Base-by-base conservation (phyloP, 768 basidiomycete species). In the Russula olivacea region DNA sequence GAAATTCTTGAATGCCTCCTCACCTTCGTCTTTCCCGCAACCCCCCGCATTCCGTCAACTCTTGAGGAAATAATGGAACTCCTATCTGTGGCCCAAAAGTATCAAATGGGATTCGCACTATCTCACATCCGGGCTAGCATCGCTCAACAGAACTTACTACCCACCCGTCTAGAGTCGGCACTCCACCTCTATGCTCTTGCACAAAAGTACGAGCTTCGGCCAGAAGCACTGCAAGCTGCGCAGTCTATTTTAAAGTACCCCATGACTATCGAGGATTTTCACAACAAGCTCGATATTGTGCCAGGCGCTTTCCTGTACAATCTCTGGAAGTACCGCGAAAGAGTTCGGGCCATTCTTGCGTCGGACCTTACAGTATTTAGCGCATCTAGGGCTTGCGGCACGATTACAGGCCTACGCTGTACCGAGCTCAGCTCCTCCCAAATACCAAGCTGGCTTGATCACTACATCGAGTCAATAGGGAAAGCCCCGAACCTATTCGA, bases 11-110 rank as follows among this genome's bases (percentile, higher is more conserved):
- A 38, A 15, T 32, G 3, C 30, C 63, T 64, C 14, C 23, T 64
- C 47, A 64, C 63, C 9, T 64, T 64, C 38, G 28, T 59, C 4
- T 51, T 64, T 34, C 63, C 63, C 3, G 53, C 51, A 14, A 4
- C 40, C 4, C 36, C 48, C 8, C 1, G 49, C 38, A 12, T 64
- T 7, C 63, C 53, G 17, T 15, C 53, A 0, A 55, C 40, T 23
- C 17, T 34, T 6, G 58, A 64, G 11, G 38, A 21, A 15, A 45
- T 5, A 2, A 64, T 59, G 43, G 40, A 53, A 15, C 53, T 59
- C n/a, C 17, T 64, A n/a, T 49, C 25, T 1, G 49, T 51, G 1
- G 63, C 63, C 1, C 53, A 60, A 17, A 55, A 56, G 34, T 64
- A 64, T 32, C 12, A 45, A n/a, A 60, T 60, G 58, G 15, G 17